Evolutionary conservation across 169 alveolate genomes (phyloP), one percentile per base, ranked within the genome.

Genomic region (Blepharisma undulans): DNA sequence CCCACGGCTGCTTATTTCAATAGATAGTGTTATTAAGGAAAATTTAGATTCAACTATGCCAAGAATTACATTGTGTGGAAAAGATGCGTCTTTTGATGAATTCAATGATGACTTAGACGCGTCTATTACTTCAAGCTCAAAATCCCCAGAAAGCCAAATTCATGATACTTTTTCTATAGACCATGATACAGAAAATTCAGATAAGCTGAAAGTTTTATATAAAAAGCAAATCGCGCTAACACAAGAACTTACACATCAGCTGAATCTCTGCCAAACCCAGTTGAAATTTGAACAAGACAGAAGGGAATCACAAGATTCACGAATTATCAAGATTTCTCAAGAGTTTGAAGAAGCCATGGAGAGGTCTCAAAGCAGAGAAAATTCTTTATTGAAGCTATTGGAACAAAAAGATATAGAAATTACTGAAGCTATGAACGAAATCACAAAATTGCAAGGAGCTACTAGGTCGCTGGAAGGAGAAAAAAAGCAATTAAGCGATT

Each of bases 321-420:
- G 34, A 78, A 27, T 29, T 25, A 27, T 27, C 7, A 34, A 78
- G 27, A 78, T 36, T 32, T 36, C 34, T 78, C 29, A 78, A 32
- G 86, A 78, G 27, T 78, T 27, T 32, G 34, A 34, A 27, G 61
- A 78, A 78, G 29, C 34, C 34, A 34, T 78, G 29, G 29, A 32
- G 29, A 25, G 12, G 60, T 27, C 86, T 78, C 86, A 78, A 78
- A 32, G 18, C 25, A 25, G 86, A 32, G 86, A 78, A 78, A 78
- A 78, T 21, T 78, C 86, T 21, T 27, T 78, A 61, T 6, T 78
- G 10, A 78, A 32, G 18, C 86, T 78, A 27, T 32, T 78, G 18
- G 86, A 78, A n/a, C 86, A 78, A 32, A 78, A 78, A 78, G 86
- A 78, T 32, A 29, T 78, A 29, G 86, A 78, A 78, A 78, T 78